Conservation (phyloP, 305 asterid genomes). For the Fraxinus albicans region DNA sequence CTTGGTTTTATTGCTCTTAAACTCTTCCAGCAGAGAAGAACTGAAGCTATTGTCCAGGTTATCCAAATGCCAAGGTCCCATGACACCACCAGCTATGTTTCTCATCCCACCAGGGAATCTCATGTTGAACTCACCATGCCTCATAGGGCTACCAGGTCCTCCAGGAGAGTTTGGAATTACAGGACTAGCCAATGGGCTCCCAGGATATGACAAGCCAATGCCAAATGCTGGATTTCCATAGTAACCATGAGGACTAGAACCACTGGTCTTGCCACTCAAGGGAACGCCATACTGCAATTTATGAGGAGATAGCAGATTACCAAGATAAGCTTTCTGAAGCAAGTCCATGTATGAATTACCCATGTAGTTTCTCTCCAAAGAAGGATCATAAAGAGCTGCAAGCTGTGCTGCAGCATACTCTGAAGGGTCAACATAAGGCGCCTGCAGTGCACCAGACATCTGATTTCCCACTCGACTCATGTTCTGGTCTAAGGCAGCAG, state of each 20-base stretch:
- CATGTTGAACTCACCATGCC: slow-evolving; percentile 73
- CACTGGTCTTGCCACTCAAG: slow-evolving; percentile 46
- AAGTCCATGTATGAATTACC: slow-evolving; percentile 73
- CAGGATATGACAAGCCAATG: slow-evolving; percentile 82
- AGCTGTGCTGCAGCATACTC: slow-evolving; percentile 85
- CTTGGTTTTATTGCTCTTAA: slow-evolving; percentile 88
- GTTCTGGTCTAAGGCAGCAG: slow-evolving; percentile 59
- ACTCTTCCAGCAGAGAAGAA: slow-evolving; percentile 89
- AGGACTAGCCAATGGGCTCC: slow-evolving; percentile 74
- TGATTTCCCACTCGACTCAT: slow-evolving; percentile 68
- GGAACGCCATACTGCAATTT: slow-evolving; percentile 75
- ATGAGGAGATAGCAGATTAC: slow-evolving; percentile 64
- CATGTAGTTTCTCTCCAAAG: slow-evolving; percentile 65
- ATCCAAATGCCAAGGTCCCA: slow-evolving; percentile 91
- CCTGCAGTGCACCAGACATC: slow-evolving; percentile 53
- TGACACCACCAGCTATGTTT: slow-evolving; percentile 61
- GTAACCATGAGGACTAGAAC: slow-evolving; percentile 81
- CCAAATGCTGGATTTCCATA: slow-evolving; percentile 78
- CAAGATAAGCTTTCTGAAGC: slow-evolving; percentile 87
- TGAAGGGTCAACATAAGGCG: slow-evolving; percentile 68
- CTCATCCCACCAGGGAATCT: slow-evolving; percentile 71
- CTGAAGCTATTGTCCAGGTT: slow-evolving; percentile 60
- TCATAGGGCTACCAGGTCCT: slow-evolving; percentile 87
- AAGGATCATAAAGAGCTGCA: slow-evolving; percentile 75
- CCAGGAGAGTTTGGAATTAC: slow-evolving; percentile 59